Percentiles rank a stretch among this genome's conserved stretches.
phyloP scores from a whole-genome alignment of 495 filamentous ascomycete species.

The Amniculicola lignicola region DNA sequence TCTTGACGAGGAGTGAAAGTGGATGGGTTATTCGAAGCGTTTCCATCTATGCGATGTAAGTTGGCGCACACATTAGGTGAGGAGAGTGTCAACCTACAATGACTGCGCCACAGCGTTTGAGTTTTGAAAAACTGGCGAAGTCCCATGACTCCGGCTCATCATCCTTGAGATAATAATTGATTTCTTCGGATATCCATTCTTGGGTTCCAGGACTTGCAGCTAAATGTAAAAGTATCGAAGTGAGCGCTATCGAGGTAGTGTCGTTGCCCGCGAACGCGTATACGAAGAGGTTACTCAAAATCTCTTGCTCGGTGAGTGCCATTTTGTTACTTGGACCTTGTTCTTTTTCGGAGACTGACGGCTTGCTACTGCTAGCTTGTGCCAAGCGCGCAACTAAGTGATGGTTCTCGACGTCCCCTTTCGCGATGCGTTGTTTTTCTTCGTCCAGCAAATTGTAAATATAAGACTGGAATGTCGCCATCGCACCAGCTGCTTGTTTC shows the following conservation, averaged over 20 bases:
- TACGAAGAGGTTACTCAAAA: constrained; percentile 36
- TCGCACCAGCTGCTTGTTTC: constrained; percentile 6
- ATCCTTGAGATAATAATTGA: constrained; percentile 4
- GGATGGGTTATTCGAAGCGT: constrained; percentile 22
- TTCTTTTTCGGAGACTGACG: neutral
- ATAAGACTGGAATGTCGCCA: constrained; percentile 5
- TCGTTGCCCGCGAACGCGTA: constrained; percentile 34
- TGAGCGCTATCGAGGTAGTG: constrained; percentile 32
- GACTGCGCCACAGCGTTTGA: constrained; percentile 26
- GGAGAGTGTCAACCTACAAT: constrained; percentile 6
- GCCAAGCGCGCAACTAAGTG: constrained; percentile 17
- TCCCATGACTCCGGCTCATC: neutral
- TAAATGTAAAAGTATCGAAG: constrained; percentile 19
- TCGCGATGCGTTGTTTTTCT: constrained; percentile 2
- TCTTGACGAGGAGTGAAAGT: constrained; percentile 6
- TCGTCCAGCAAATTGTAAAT: constrained; percentile 9
- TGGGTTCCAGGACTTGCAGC: constrained; percentile 27
- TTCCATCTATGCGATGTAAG: constrained; percentile 19
- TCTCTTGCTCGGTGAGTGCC: constrained; percentile 31
- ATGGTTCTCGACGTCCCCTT: constrained; percentile 2
- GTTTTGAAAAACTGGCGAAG: constrained; percentile 13
- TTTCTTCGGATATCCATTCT: constrained; percentile 38
- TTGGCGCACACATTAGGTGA: neutral
- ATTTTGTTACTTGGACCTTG: neutral
- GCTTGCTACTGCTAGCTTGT: constrained; percentile 4